These are phyloP conservation scores for Pharnaceum exiguum DNA, from an alignment of 148 eudicot genomes.

Conservation along the genomic window DNA sequence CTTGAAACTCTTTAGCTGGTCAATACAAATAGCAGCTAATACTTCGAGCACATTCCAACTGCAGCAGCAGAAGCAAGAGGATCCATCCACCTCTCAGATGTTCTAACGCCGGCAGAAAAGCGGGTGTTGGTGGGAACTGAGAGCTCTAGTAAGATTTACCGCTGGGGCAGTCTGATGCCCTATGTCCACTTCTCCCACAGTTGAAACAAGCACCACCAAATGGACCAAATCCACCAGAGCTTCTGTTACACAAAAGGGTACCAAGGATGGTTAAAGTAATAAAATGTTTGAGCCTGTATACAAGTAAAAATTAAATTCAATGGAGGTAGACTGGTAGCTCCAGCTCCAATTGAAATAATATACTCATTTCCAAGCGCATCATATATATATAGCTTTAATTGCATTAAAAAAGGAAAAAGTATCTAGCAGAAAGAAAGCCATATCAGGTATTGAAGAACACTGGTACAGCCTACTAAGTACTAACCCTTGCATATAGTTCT, in stretches of 20 bases:
- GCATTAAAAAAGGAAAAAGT: too few relatives aligned
- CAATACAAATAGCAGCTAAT: not conserved
- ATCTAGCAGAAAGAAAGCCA: too few relatives aligned
- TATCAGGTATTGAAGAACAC: too few relatives aligned
- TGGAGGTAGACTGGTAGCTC: too few relatives aligned
- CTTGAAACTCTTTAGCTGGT: not conserved
- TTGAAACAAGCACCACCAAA: constrained; percentile 95
- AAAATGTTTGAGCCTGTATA: too few relatives aligned
- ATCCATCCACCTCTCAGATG: not conserved
- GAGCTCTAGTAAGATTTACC: constrained; percentile 43
- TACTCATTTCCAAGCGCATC: too few relatives aligned
- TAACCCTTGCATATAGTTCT: too few relatives aligned
- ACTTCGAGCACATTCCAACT: not conserved
- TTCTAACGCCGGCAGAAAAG: not conserved
- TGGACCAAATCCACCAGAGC: too few relatives aligned
- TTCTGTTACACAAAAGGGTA: constrained; percentile 30
- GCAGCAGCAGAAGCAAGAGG: not conserved
- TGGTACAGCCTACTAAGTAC: too few relatives aligned
- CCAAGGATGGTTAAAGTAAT: not conserved
- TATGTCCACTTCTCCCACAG: constrained; percentile 86
- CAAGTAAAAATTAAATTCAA: too few relatives aligned
- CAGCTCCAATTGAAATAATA: too few relatives aligned
- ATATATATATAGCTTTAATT: too few relatives aligned
- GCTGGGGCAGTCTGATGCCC: constrained; percentile 87
- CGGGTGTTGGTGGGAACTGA: constrained; percentile 1